phyloP scores from a whole-genome alignment of 306 rosid species.

The Hylodesmum podocarpum region DNA sequence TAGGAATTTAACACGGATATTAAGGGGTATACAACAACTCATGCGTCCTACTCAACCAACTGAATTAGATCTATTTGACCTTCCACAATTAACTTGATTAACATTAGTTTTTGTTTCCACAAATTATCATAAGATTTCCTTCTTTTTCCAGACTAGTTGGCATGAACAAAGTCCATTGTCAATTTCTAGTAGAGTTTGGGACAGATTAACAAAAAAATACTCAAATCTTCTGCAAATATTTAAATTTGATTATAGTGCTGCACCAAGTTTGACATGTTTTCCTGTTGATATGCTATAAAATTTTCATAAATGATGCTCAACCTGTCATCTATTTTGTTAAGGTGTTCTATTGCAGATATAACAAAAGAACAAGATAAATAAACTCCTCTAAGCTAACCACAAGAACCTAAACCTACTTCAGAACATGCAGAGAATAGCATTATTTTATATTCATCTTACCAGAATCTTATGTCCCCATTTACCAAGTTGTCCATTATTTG shows the following conservation, averaged over 20 bases:
- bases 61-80: no score
- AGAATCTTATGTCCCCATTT: background rate
- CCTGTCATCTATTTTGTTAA: background rate
- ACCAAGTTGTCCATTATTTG: background rate
- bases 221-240: background rate
- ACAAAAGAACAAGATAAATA: background rate
- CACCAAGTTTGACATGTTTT: constrained; percentile 22
- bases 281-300: background rate
- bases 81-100: no score
- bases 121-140: background rate
- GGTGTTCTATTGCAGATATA: constrained; percentile 13
- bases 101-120: no score
- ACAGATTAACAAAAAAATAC: background rate
- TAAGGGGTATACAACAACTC: no score
- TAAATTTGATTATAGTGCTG: background rate
- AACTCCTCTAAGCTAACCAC: background rate
- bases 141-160: background rate
- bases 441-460: background rate
- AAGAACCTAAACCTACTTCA: constrained; percentile 1
- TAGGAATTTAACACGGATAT: no score
- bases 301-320: background rate
- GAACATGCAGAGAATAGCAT: background rate
- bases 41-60: no score
- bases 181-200: background rate
- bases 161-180: background rate